A percentile compares a stretch with the other conserved stretches of the same genome.
phyloP scores from a whole-genome alignment of 345 rosid species.

The Salix brachista region DNA sequence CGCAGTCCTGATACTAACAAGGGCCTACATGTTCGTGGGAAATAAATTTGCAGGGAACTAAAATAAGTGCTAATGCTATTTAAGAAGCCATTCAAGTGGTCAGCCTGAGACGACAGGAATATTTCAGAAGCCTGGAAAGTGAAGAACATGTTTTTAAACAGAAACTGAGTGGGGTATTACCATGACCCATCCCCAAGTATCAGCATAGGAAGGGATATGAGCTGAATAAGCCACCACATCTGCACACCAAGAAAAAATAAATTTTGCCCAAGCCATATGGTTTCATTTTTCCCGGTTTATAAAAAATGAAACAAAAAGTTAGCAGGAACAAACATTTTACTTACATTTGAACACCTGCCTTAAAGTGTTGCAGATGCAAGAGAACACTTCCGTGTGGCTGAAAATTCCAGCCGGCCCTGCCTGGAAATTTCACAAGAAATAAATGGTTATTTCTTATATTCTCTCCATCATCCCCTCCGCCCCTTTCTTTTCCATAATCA shows the following conservation, averaged over 20 bases:
- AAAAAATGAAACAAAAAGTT: background rate
- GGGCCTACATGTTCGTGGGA: background rate
- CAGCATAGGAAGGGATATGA: conserved; percentile 68
- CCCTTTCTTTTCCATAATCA: background rate
- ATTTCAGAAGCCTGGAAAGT: background rate
- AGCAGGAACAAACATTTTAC: background rate
- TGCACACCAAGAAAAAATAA: conserved; percentile 20
- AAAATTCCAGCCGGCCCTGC: conserved; percentile 77
- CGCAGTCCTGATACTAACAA: background rate
- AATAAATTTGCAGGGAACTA: background rate
- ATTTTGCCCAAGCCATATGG: background rate
- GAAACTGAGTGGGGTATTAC: conserved; percentile 19
- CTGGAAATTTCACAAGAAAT: conserved; percentile 20
- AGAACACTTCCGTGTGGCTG: conserved; percentile 62
- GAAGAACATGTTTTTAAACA: background rate
- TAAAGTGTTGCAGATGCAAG: conserved; percentile 58
- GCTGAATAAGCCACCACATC: conserved; percentile 62
- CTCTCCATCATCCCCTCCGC: background rate
- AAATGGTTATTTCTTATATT: background rate
- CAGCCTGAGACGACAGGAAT: background rate
- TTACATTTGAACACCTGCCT: conserved; percentile 60
- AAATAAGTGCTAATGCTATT: background rate
- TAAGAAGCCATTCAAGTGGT: background rate
- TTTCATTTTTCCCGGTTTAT: background rate
- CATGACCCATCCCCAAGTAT: conserved; percentile 80